Base-by-base conservation (phyloP, 1,284 basidiomycete species). In the Neonothopanus nambi region DNA sequence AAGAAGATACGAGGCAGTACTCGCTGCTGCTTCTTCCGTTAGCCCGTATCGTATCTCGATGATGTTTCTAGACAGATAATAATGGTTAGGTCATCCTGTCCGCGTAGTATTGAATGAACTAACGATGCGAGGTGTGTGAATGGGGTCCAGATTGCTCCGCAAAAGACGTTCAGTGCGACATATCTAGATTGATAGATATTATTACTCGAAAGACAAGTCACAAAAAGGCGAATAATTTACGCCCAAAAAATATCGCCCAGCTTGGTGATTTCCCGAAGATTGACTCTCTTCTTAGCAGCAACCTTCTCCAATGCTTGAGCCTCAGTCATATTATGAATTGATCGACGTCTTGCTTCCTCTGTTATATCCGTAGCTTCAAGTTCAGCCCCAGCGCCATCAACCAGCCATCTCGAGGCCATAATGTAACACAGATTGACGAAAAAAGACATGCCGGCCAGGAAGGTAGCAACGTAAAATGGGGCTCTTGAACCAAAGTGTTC, bases 191-290 rank as follows among this genome's bases (percentile, higher is more conserved):
- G 9, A 9, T 23, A 20, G 11, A 51, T 23, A 15, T 51, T 11
- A 58, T 42, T 38, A 58, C 5, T 35, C 30, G 15, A 26, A 15
- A 11, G 40, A 21, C 41, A 33, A 30, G 28, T 24, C 35, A 15
- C 21, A 1, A 23, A 43, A 37, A 30, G 52, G 20, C 8, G 15
- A 56, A 37, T 35, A 0, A 71, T 85, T 71, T 69, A 89, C 77
- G 85, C 79, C 88, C 89, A 92, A 63, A 91, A 92, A 9, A 89
- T 76, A 63, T 91, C 89, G 6, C 89, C 89, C 5, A 92, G 73
- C 56, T 80, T 79, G 1, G 80, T 76, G 38, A 89, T 75, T 56
- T 87, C 79, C 42, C 70, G 70, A 35, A 89, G 61, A 54, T 79
- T 74, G 15, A 90, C 85, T 61, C 71, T 76, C 35, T 78, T 77